Conservation (phyloP, 176 grass and related monocot species). For the Carex littledalei region DNA sequence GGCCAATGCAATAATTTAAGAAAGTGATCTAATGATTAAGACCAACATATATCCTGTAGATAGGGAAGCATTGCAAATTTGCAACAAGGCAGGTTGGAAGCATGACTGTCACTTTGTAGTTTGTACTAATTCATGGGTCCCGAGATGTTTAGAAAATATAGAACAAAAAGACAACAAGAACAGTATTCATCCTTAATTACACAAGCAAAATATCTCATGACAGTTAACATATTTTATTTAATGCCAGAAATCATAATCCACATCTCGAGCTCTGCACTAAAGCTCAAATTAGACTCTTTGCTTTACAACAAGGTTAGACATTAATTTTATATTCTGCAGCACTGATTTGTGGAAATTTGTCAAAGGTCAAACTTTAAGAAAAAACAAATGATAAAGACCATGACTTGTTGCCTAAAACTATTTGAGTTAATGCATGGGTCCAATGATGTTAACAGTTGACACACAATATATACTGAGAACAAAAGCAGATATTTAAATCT, state of each 20-base stretch:
- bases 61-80: background rate
- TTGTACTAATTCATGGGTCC: background rate
- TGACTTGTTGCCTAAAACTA: background rate
- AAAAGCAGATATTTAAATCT: background rate
- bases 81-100: background rate
- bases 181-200: background rate
- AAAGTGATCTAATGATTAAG: background rate
- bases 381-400: background rate
- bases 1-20: background rate
- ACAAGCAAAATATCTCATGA: background rate
- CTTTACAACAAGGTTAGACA: background rate
- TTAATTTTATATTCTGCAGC: background rate
- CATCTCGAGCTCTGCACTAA: background rate
- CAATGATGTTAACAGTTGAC: slow-evolving; percentile 10
- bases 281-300: background rate
- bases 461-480: background rate
- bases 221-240: background rate
- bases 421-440: background rate
- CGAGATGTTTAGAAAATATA: background rate
- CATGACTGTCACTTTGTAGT: background rate
- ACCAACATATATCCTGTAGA: background rate
- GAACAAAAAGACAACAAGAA: background rate
- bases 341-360: background rate
- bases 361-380: background rate
- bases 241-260: background rate